phyloP scores from a whole-genome alignment of 441 rosid genomes.

The Aleurites moluccanus region DNA sequence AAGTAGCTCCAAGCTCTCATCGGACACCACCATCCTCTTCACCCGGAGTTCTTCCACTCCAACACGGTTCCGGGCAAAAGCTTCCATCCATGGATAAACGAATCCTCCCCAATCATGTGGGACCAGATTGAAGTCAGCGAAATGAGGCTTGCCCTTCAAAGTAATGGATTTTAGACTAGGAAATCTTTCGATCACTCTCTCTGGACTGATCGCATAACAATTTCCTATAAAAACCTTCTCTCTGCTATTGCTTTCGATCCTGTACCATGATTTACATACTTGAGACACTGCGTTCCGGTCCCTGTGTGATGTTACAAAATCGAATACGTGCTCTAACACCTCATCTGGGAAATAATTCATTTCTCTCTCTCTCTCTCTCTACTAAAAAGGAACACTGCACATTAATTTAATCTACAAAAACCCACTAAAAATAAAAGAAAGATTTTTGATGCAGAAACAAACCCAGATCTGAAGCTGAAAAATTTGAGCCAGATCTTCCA shows the following conservation, averaged over 20 bases:
- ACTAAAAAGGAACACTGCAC: not conserved
- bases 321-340: conserved; percentile 78
- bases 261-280: conserved; percentile 85
- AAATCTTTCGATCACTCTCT: conserved; percentile 61
- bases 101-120: conserved; percentile 91
- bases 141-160: conserved; percentile 97
- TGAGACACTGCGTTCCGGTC: conserved; percentile 79
- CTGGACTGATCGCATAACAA: conserved; percentile 73
- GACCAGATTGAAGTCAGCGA: conserved; percentile 88
- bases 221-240: conserved; percentile 72
- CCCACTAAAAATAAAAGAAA: not conserved
- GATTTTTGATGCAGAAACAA: not conserved
- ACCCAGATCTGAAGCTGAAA: conserved; percentile 28
- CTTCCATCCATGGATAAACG: conserved; percentile 73
- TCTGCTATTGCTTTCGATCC: conserved; percentile 69
- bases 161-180: conserved; percentile 70
- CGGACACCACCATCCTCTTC: conserved; percentile 90
- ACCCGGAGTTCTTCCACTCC: conserved; percentile 83
- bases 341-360: conserved; percentile 97
- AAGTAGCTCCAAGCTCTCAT: conserved; percentile 72
- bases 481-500: conserved; percentile 15
- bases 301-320: conserved; percentile 59
- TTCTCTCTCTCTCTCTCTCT: not conserved
- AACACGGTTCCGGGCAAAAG: conserved; percentile 46
- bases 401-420: not conserved